Evolutionary conservation across 2,329 filamentous ascomycete genomes (phyloP).

Genomic region (Penicillium sp.): DNA sequence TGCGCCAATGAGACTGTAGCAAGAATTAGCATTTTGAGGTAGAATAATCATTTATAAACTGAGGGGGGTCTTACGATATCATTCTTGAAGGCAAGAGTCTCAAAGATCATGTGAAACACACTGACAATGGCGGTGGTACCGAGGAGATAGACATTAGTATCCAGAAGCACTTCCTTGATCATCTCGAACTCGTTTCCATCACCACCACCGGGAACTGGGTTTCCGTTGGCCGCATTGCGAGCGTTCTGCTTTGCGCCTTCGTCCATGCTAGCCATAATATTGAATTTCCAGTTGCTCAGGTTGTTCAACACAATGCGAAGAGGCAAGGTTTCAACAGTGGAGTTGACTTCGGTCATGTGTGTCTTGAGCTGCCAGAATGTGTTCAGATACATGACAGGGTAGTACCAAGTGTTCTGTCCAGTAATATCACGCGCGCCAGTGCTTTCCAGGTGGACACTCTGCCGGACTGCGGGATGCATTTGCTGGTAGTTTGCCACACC

Average conservation of each 20-base stretch:
- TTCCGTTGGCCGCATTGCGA: conserved; percentile 70
- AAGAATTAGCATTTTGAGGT: conserved; percentile 16
- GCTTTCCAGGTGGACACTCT: conserved; percentile 74
- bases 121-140: conserved; percentile 79
- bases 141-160: conserved; percentile 90
- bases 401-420: conserved; percentile 90
- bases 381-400: conserved; percentile 86
- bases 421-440: conserved; percentile 76
- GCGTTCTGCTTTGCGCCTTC: conserved; percentile 80
- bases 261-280: conserved; percentile 77
- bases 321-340: conserved; percentile 76
- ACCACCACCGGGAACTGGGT: conserved; percentile 68
- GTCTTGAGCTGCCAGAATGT: conserved; percentile 93
- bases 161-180: conserved; percentile 90
- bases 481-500: conserved; percentile 65
- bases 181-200: conserved; percentile 95
- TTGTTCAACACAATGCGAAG: conserved; percentile 81
- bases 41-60: background rate
- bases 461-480: conserved; percentile 69
- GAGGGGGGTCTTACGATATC: conserved; percentile 65
- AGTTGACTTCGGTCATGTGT: conserved; percentile 89
- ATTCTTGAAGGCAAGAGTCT: conserved; percentile 93
- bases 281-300: conserved; percentile 84
- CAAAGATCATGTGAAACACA: conserved; percentile 88
- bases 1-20: conserved; percentile 75